Conservation (phyloP, 179 eudicot species). For the Silene coronaria region DNA sequence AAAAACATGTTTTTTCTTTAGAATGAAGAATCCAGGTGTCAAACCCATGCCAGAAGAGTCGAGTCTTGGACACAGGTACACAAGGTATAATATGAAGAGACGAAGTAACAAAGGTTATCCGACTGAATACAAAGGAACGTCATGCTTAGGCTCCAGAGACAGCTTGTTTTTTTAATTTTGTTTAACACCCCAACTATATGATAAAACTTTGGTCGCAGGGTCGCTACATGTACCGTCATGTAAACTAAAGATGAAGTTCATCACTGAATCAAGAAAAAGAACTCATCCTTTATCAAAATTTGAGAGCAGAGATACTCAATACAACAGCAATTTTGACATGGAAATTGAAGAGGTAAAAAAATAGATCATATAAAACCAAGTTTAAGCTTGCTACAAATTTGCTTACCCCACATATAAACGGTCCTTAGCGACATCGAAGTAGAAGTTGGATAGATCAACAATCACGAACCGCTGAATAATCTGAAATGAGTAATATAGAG, state of each 20-base stretch:
- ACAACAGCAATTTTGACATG: conserved; percentile 5
- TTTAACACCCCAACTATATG: background rate
- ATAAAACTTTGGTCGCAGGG: background rate
- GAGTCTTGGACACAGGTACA: background rate
- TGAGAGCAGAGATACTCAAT: background rate
- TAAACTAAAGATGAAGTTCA: background rate
- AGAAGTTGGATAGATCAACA: conserved; percentile 96
- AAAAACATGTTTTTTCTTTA: background rate
- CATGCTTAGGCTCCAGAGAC: background rate
- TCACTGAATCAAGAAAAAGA: background rate
- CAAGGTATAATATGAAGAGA: background rate
- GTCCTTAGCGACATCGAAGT: conserved; percentile 91
- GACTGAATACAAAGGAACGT: background rate
- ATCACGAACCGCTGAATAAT: conserved; percentile 85
- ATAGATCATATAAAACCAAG: background rate
- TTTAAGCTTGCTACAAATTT: background rate
- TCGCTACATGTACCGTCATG: background rate
- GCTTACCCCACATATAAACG: conserved; percentile 91
- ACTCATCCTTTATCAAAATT: background rate
- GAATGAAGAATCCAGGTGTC: background rate
- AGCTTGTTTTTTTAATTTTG: no score
- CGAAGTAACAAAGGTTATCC: background rate
- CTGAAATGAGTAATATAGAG: conserved; percentile 38
- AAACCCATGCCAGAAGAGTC: background rate
- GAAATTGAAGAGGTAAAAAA: background rate